Conservation (phyloP, 768 basidiomycete genomes). For the Pleurotus citrinopileatus region DNA sequence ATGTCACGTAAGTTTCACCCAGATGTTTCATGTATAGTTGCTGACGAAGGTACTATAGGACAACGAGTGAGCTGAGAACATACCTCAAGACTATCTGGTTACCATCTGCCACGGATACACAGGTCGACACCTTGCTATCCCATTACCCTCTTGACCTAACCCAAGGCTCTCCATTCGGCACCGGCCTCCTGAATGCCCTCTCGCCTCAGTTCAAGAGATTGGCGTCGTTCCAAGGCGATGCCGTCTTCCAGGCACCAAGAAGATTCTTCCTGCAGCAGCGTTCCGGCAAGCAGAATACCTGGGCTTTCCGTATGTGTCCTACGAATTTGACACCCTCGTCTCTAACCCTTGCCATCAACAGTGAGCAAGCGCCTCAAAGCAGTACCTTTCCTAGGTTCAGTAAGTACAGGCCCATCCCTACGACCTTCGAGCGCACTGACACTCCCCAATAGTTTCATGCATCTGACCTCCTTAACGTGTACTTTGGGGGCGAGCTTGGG, state of each 20-base stretch:
- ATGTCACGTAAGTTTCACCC: slow-evolving; percentile 24
- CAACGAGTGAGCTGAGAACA: slow-evolving; percentile 16
- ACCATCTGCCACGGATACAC: slow-evolving; percentile 22
- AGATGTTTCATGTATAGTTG: slow-evolving; percentile 9
- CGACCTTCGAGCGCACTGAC: background rate
- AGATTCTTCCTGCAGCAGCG: slow-evolving; percentile 39
- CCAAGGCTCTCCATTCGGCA: slow-evolving; percentile 55
- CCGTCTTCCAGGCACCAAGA: slow-evolving; percentile 47
- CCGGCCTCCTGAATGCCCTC: slow-evolving; percentile 38
- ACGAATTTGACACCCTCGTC: background rate
- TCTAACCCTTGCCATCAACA: slow-evolving; percentile 17
- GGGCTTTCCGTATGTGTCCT: slow-evolving; percentile 36
- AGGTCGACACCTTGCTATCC: slow-evolving; percentile 25
- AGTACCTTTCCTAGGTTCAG: slow-evolving; percentile 41
- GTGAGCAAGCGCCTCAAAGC: slow-evolving; percentile 45
- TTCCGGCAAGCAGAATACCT: slow-evolving; percentile 34
- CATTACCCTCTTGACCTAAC: slow-evolving; percentile 37
- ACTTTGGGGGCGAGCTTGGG: slow-evolving; percentile 37
- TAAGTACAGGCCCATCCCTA: slow-evolving; percentile 17
- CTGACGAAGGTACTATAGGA: slow-evolving; percentile 18
- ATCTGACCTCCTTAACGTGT: slow-evolving; percentile 42
- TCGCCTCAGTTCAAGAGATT: slow-evolving; percentile 50
- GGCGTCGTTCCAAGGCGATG: slow-evolving; percentile 48
- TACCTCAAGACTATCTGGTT: slow-evolving; percentile 26
- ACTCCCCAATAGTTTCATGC: slow-evolving; percentile 33